Conservation (phyloP, 805 yeast genomes). For the Lachancea thermotolerans region DNA sequence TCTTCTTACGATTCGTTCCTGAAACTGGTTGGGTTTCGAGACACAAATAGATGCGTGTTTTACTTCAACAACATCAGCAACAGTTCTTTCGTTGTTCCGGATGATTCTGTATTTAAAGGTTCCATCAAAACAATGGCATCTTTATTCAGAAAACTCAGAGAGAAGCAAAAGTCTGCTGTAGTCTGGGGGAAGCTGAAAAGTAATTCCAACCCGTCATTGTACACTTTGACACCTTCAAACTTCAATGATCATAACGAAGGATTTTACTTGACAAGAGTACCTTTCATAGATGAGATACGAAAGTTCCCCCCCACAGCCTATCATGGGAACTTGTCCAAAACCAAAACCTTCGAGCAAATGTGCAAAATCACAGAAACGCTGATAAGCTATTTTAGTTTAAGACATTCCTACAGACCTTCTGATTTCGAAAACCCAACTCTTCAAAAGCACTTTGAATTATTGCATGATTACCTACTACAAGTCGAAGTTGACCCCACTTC, state of each 20-base stretch:
- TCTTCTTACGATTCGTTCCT: constrained; percentile 42
- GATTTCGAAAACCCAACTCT: constrained; percentile 60
- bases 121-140: constrained; percentile 64
- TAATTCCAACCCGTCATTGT: constrained; percentile 49
- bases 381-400: constrained; percentile 37
- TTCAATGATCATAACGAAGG: constrained; percentile 47
- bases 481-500: constrained; percentile 23
- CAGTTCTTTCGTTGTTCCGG: constrained; percentile 62
- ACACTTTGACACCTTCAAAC: constrained; percentile 52
- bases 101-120: constrained; percentile 50
- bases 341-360: constrained; percentile 21
- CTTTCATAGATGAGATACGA: constrained; percentile 72
- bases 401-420: constrained; percentile 47
- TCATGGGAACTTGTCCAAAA: constrained; percentile 4
- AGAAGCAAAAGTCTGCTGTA: constrained; percentile 50
- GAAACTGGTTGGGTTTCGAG: constrained; percentile 62
- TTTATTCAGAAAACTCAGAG: constrained; percentile 52
- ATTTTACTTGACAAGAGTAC: constrained; percentile 58
- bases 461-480: constrained; percentile 63
- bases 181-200: constrained; percentile 62
- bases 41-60: constrained; percentile 35
- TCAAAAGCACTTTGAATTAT: constrained; percentile 55
- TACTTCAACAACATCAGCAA: constrained; percentile 47
- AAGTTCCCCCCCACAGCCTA: constrained; percentile 43
- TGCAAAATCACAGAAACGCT: constrained; percentile 24